Evolutionary conservation across 2,329 filamentous ascomycete species (phyloP).

Genomic region (Pseudogymnoascus pannorum): DNA sequence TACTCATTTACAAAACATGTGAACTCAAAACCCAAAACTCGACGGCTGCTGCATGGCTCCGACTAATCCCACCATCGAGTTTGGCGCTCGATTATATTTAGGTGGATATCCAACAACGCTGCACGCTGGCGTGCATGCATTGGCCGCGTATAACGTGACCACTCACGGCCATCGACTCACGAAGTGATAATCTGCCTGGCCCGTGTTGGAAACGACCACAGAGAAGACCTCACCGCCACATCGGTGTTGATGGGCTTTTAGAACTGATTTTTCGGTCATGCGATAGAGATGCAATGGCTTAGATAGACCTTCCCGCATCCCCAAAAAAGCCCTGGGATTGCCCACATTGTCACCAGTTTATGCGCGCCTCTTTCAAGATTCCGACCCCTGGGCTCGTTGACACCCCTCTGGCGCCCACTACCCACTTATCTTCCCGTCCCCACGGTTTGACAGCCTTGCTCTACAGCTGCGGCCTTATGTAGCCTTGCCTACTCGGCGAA

Average conservation of each 20-base stretch:
- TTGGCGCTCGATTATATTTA: background rate
- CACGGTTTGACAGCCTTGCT: background rate
- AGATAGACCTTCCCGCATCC: background rate
- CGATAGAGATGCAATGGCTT: background rate
- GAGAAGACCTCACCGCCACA: background rate
- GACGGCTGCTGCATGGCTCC: background rate
- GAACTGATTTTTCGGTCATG: background rate
- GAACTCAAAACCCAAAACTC: background rate
- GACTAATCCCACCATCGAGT: background rate
- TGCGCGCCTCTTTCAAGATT: background rate
- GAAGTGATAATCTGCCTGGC: background rate
- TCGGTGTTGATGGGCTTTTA: background rate
- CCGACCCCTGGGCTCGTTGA: background rate
- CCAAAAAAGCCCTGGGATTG: background rate
- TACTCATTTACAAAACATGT: background rate
- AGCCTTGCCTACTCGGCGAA: background rate
- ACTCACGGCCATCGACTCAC: background rate
- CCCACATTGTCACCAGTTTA: background rate
- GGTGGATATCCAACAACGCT: background rate
- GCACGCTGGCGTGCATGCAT: background rate
- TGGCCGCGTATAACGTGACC: constrained; percentile 1
- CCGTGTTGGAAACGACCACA: background rate
- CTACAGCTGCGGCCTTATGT: background rate
- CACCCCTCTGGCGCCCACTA: background rate
- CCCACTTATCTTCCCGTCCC: background rate